Base-by-base conservation (phyloP, 306 rosid genomes). In the Vicia faba region DNA sequence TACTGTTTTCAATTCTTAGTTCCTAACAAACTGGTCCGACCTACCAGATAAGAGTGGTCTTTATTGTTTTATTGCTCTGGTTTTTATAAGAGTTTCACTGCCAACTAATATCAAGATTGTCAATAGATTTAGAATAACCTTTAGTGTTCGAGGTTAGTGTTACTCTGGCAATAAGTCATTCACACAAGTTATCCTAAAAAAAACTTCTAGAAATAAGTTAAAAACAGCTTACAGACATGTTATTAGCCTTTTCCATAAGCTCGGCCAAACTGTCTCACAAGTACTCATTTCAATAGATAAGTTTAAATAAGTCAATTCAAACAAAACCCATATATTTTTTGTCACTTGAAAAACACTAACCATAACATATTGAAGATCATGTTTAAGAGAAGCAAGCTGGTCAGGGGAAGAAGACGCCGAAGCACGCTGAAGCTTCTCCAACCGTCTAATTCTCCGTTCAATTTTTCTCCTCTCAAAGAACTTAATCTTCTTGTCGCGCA, bases 391-490 rank as follows among this genome's bases (percentile, higher is more conserved):
- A n/a, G 90, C 83, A 80, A 90, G 93, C 67, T 90, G 96, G 9
- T 84, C 85, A 11, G 88, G 71, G 28, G 90, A 85, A 13, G 77
- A 61, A 5, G 77, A 61, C 56, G 91, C 79, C 8, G 92, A 87
- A 39, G 89, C 67, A 33, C 97, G 96, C 25, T 90, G 97, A 56
- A 85, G 86, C 67, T 82, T 90, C 83, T 93, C 97, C 31, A 86
- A 81, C 28, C 99, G 95, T 74, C 99, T 82, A 29, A 90, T 79
- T 72, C 97, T 84, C 62, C 99, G 83, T 81, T 93, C 99, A 56
- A 90, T 78, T 73, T 93, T 93, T 57, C 99, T 86, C 77, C 99
- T 82, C 88, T 93, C 97, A 71, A 93, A 93, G 78, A 93, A 93
- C 75, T 93, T 93, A 26, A 93, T 90, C 91, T 90, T 93, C 48